Percentiles rank a stretch among this genome's conserved stretches.
Evolutionary conservation across 306 rosid species (phyloP).

Genomic region (Chamaecrista fasciculata): DNA sequence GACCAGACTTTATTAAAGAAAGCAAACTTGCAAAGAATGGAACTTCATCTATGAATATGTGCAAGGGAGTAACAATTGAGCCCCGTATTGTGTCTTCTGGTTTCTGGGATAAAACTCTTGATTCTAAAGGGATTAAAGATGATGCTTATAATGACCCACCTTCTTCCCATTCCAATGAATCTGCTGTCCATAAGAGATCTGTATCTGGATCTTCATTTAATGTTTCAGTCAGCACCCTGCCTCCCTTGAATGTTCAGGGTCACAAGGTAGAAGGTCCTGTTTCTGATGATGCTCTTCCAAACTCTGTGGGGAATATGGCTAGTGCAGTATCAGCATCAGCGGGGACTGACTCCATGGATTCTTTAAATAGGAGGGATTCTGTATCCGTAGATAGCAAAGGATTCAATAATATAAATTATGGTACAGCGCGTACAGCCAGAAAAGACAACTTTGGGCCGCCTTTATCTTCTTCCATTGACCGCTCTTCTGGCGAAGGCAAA

Average conservation of each 20-base stretch:
- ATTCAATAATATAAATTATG: constrained; percentile 25
- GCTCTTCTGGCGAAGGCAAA: constrained; percentile 26
- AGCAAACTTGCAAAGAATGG: constrained; percentile 26
- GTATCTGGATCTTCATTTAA: constrained; percentile 39
- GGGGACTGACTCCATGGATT: constrained; percentile 28
- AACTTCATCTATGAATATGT: constrained; percentile 26
- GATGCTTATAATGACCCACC: constrained; percentile 26
- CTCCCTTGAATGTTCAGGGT: constrained; percentile 38
- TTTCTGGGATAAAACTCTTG: constrained; percentile 66
- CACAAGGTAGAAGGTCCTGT: constrained; percentile 31
- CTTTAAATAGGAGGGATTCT: constrained; percentile 33
- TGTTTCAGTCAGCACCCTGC: constrained; percentile 41
- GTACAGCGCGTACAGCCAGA: constrained; percentile 28
- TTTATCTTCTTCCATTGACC: constrained; percentile 30
- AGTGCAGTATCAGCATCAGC: constrained; percentile 32
- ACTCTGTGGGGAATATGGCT: constrained; percentile 30
- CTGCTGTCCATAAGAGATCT: constrained; percentile 30
- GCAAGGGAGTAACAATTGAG: constrained; percentile 38
- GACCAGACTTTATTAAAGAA: constrained; percentile 36
- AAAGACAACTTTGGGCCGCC: constrained; percentile 40
- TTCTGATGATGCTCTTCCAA: constrained; percentile 32
- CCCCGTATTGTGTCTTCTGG: constrained; percentile 48
- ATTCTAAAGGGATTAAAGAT: constrained; percentile 29
- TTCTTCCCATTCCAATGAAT: constrained; percentile 31
- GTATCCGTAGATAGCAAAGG: constrained; percentile 32